Evolutionary conservation across 2,329 filamentous ascomycete species (phyloP).

Genomic region (Bipolaris cookei): DNA sequence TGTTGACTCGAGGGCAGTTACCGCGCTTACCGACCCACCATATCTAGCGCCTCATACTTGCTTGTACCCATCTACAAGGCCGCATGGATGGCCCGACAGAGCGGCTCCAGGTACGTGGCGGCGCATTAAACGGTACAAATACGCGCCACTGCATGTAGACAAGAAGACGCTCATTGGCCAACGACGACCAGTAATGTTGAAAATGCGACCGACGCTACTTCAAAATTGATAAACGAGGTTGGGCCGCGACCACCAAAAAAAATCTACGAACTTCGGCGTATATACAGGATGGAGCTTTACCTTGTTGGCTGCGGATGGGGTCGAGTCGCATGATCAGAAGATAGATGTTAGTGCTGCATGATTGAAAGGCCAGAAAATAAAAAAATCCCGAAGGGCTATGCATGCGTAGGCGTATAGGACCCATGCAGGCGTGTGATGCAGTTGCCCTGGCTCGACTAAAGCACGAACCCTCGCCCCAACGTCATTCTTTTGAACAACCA

Average conservation of each 20-base stretch:
- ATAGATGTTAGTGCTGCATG: not conserved
- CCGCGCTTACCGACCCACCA: slow-evolving; percentile 2
- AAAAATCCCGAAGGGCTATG: not conserved
- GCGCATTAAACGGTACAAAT: slow-evolving; percentile 27
- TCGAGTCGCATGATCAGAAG: not conserved
- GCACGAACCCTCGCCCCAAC: not conserved
- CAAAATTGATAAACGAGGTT: slow-evolving; percentile 4
- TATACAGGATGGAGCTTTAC: not conserved
- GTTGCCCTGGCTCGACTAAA: not conserved
- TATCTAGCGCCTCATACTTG: not conserved
- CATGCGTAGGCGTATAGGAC: not conserved
- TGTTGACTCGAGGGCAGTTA: slow-evolving; percentile 3
- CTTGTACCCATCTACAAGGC: not conserved
- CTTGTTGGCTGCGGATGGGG: not conserved
- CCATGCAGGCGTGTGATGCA: not conserved
- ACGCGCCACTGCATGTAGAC: not conserved
- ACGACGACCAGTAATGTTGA: slow-evolving; percentile 1
- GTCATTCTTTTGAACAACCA: not conserved
- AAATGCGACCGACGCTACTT: slow-evolving; percentile 5
- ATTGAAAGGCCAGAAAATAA: not conserved
- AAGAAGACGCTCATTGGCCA: not conserved
- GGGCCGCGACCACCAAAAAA: slow-evolving; percentile 11
- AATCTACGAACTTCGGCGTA: not conserved
- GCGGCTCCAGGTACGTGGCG: slow-evolving; percentile 18
- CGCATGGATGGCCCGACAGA: slow-evolving; percentile 6